Conservation (phyloP, 306 rosid species). For the Heteromeles arbutifolia region DNA sequence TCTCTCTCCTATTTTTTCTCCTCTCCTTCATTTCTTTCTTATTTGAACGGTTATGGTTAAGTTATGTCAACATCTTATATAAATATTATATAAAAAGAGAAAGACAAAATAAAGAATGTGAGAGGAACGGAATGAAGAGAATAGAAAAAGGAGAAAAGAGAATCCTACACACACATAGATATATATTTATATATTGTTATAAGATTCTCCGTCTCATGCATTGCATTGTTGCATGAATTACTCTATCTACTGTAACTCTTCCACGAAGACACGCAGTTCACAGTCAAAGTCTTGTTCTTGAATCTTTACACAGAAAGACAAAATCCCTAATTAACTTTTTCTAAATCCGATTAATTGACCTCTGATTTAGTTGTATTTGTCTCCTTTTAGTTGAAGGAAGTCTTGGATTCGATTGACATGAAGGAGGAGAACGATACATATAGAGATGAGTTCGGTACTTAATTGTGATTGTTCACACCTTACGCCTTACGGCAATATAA, state of each 20-base stretch:
- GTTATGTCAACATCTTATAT: too few species aligned
- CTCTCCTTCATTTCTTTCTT: rapidly evolving
- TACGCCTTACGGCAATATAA: too few species aligned
- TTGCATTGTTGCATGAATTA: not conserved
- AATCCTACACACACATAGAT: too few species aligned
- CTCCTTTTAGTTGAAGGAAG: not conserved
- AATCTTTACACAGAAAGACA: not conserved
- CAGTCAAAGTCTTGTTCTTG: not conserved
- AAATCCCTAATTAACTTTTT: not conserved
- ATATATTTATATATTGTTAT: not conserved
- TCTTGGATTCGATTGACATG: not conserved
- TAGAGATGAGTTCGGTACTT: too few species aligned
- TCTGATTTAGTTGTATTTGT: not conserved
- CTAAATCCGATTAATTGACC: not conserved
- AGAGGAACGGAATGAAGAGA: rapidly evolving
- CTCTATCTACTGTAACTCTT: not conserved
- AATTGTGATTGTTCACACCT: too few species aligned
- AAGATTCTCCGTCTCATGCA: not conserved
- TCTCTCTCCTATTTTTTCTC: too few species aligned
- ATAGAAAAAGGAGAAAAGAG: rapidly evolving
- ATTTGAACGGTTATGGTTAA: too few species aligned
- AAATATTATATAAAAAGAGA: too few species aligned
- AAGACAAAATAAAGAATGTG: too few species aligned
- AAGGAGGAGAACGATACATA: not conserved
- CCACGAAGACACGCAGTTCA: not conserved